These are phyloP conservation scores for Galerina sulciceps DNA, from an alignment of 768 basidiomycete genomes.

Conservation along the genomic window DNA sequence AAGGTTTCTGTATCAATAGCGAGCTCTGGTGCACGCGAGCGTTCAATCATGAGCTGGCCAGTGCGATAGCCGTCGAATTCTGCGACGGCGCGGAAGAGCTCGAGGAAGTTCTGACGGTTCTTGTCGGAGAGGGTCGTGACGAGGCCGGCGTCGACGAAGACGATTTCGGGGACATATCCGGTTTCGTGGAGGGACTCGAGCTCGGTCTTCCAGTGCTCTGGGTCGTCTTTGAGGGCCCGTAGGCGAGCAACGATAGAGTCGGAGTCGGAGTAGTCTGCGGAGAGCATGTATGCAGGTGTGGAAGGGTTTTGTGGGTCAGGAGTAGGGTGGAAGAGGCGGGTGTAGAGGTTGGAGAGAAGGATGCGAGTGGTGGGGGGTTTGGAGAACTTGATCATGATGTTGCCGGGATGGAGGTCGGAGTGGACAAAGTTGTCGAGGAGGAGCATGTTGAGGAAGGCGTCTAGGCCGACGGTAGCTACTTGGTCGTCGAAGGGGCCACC, in stretches of 20 bases:
- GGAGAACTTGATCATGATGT: slow-evolving; percentile 97
- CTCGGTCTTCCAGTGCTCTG: slow-evolving; percentile 70
- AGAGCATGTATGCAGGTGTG: slow-evolving; percentile 29
- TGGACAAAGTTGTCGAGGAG: slow-evolving; percentile 98
- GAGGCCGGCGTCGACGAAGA: slow-evolving; percentile 96
- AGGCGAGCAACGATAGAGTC: slow-evolving; percentile 75
- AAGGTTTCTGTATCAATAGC: slow-evolving; percentile 94
- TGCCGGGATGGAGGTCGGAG: slow-evolving; percentile 88
- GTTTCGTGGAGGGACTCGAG: slow-evolving; percentile 60
- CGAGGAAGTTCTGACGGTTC: slow-evolving; percentile 94
- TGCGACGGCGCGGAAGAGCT: slow-evolving; percentile 94
- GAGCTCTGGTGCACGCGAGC: slow-evolving; percentile 89
- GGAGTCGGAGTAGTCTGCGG: slow-evolving; percentile 51
- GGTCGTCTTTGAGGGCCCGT: slow-evolving; percentile 57
- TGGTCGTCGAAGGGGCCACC: slow-evolving; percentile 90
- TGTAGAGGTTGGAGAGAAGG: slow-evolving; percentile 64
- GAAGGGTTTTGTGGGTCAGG: slow-evolving; percentile 23
- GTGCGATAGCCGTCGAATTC: slow-evolving; percentile 97
- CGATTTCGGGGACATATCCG: slow-evolving; percentile 92
- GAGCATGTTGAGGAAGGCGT: slow-evolving; percentile 98
- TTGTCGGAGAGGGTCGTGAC: slow-evolving; percentile 82
- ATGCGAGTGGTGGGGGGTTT: slow-evolving; percentile 76
- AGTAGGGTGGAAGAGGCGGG: slow-evolving; percentile 48
- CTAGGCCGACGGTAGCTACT: slow-evolving; percentile 90
- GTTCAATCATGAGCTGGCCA: slow-evolving; percentile 95